Evolutionary conservation across 2,329 filamentous ascomycete genomes (phyloP).

Genomic region (Fusarium sulawesiense): DNA sequence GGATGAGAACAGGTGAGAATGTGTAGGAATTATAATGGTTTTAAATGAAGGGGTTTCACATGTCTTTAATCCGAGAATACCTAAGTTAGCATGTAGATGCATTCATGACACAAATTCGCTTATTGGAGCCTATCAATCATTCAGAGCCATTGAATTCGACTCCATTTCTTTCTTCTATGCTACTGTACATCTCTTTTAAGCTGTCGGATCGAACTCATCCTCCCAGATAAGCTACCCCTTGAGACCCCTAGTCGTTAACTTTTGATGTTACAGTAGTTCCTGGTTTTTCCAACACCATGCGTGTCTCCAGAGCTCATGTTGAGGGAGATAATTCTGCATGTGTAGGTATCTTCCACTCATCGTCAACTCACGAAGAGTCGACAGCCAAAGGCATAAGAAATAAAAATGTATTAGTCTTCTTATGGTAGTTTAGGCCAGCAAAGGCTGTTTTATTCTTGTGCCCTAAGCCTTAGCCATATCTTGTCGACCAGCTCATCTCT

Average conservation of each 20-base stretch:
- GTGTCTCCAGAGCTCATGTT: not conserved
- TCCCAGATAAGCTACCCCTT: not conserved
- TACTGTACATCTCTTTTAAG: conserved; percentile 17
- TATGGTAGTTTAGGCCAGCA: not conserved
- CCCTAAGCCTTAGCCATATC: not conserved
- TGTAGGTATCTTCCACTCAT: conserved; percentile 3
- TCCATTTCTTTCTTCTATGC: conserved; percentile 25
- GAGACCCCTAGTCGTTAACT: not conserved
- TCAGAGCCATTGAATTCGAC: not conserved
- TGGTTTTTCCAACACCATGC: conserved; percentile 1
- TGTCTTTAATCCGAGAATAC: conserved; percentile 15
- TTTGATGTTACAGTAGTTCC: conserved; percentile 11
- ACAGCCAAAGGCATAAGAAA: not conserved
- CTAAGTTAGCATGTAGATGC: not conserved
- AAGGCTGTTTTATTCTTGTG: not conserved
- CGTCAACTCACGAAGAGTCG: not conserved
- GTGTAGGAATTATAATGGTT: not conserved
- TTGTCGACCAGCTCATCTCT: conserved; percentile 57
- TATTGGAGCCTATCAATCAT: not conserved
- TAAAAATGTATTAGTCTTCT: not conserved
- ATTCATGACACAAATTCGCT: not conserved
- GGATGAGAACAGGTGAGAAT: not conserved
- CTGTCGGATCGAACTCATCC: conserved; percentile 4
- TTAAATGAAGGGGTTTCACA: conserved; percentile 13
- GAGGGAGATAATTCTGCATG: not conserved